Base-by-base conservation (phyloP, 805 yeast genomes). In the Saccharomyces paradoxus region DNA sequence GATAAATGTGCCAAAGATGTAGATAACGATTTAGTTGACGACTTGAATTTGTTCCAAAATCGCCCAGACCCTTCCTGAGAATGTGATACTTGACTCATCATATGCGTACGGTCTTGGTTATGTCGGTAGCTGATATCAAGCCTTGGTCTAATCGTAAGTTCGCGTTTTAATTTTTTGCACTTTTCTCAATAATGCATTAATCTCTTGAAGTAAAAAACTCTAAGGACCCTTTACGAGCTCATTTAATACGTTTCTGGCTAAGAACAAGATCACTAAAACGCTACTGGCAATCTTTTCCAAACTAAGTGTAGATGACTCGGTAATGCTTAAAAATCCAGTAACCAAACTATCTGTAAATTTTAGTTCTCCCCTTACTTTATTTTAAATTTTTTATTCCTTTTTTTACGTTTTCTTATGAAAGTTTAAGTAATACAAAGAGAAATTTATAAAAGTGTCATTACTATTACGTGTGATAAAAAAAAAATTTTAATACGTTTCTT, bases 1-100 rank as follows among this genome's bases (percentile, higher is more conserved):
- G 70, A 63, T 2, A 68, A 52, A 12, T 64, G 62, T 2, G 66
- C 53, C 17, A 68, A 54, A 7, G 71, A 67, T 0, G 66, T 53
- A 1, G 70, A 67, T 13, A 69, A 47, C 1, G 67, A 61, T 52
- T 67, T 68, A 0, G 71, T 67, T 4, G 72, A 63, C 1, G 63
- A 57, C 46, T 64, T 66, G 46, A 70, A 60, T 49, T 69, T 70
- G 30, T 60, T 56, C 73, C 73, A 70, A 7, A 70, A 48, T 14
- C 59, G 61, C 8, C 60, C 65, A 4, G 67, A 56, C 6, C 57
- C 53, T 8, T 59, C 60, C 8, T 59, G 44, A 12, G 44, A 37
- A 3, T 37, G 44, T 17, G 24, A 2, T 21, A 17, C 10, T 17
- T 37, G 44, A 37, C 22, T 37, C 44, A 37, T 37, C 7, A 10